Percentiles rank a stretch among this genome's conserved stretches.
These are phyloP conservation scores for Cucurbita ficifolia DNA, from an alignment of 306 rosid genomes.

Conservation along the genomic window DNA sequence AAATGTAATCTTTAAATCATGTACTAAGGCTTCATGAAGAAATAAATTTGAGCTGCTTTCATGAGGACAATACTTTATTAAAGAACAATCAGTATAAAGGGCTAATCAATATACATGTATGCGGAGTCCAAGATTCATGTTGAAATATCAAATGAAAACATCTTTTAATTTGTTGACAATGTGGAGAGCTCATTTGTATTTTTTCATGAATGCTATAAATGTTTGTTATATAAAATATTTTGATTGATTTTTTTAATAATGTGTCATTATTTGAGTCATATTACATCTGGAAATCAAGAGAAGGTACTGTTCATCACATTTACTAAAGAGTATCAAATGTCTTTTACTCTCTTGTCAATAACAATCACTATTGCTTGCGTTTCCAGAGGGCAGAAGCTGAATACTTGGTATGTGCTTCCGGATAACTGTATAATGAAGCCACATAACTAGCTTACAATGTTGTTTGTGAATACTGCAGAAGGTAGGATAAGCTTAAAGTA, in stretches of 20 bases:
- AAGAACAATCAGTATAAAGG: neutral
- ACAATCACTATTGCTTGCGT: neutral
- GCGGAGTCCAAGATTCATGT: neutral
- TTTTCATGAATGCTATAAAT: neutral
- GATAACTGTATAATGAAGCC: neutral
- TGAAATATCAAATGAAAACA: neutral
- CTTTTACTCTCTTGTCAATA: neutral
- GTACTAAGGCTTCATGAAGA: neutral
- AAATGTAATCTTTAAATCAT: no score
- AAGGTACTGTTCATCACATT: neutral
- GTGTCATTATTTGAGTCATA: neutral
- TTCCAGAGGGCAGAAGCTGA: neutral
- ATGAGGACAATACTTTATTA: neutral
- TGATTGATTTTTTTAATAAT: neutral
- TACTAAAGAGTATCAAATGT: neutral
- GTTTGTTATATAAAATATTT: neutral
- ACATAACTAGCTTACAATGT: neutral
- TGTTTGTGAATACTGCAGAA: neutral
- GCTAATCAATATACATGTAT: neutral
- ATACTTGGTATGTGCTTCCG: neutral
- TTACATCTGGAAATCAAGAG: neutral
- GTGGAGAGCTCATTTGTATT: neutral
- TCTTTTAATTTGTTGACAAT: neutral
- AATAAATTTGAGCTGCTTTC: neutral
- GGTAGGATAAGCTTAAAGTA: neutral